Base-by-base conservation (phyloP, 805 yeast species). In the Sungouiella thailandica region DNA sequence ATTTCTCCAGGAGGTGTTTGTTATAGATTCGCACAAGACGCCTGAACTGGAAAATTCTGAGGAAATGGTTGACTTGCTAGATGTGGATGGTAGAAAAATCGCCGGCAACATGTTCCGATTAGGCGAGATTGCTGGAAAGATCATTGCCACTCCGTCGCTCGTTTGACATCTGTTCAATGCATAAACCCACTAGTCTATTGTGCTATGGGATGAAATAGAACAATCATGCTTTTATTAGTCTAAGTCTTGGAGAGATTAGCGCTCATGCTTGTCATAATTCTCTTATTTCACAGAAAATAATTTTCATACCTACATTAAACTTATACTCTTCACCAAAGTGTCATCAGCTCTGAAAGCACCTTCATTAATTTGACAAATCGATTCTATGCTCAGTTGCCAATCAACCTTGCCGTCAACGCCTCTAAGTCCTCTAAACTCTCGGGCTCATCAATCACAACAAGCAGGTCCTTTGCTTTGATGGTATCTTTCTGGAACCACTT, bases 351-450 rank as follows among this genome's bases (percentile, higher is more conserved):
- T n/a, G n/a, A n/a, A n/a, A n/a, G n/a, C n/a, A n/a, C n/a, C n/a
- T n/a, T n/a, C n/a, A n/a, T n/a, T n/a, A n/a, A n/a, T n/a, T n/a
- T n/a, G n/a, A n/a, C n/a, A n/a, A n/a, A n/a, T n/a, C n/a, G n/a
- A n/a, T n/a, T n/a, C n/a, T n/a, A n/a, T n/a, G n/a, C 22, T 17
- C 18, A 28, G 23, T 28, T 28, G 13, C 25, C 50, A 24, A 73
- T 54, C 52, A 75, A 68, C 45, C 65, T 63, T 28, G 68, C 72
- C 2, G 95, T 80, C 64, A 86, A 74, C 31, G 94, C 88, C 68
- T 93, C 98, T 59, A 93, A 72, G 53, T 93, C 98, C 58, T 87
- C 96, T 56, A 93, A 68, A 12, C 95, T 83, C 50, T 86, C 83
- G 11, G 97, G 97, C 49, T 80, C 85, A 47, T 85, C 94, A 29